A percentile compares a stretch with the other conserved stretches of the same genome.
Evolutionary conservation across 371 early-diverging fungal species (phyloP).

Genomic region (Lichtheimia ornata): DNA sequence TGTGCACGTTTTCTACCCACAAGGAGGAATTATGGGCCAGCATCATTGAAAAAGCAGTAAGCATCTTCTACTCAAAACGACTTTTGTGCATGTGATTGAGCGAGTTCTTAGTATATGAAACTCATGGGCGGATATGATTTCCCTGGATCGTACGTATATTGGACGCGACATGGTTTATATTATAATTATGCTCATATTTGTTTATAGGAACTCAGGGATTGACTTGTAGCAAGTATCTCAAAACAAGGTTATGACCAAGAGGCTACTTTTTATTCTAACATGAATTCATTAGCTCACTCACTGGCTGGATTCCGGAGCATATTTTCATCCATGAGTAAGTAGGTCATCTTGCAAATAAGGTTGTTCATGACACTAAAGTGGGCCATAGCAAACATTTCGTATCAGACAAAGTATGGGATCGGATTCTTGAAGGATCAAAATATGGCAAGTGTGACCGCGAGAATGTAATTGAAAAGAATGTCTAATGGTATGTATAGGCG

Average conservation of each 20-base stretch:
- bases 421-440: conserved; percentile 68
- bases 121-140: conserved; percentile 94
- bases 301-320: conserved; percentile 94
- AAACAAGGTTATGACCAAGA: too few species aligned
- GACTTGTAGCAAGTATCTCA: conserved; percentile 70
- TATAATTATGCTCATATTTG: conserved; percentile 2
- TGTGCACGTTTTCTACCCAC: conserved; percentile 84
- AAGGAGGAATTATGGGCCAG: conserved; percentile 85
- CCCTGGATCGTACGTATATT: conserved; percentile 80
- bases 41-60: conserved; percentile 86
- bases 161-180: background rate
- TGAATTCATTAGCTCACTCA: conserved; percentile 60
- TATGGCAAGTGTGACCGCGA: conserved; percentile 49
- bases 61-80: background rate
- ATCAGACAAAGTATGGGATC: conserved; percentile 72
- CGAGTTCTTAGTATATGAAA: conserved; percentile 73
- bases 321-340: conserved; percentile 78
- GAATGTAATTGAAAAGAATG: background rate
- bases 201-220: conserved; percentile 78
- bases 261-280: background rate
- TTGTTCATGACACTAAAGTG: too few species aligned
- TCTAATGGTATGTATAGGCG: conserved; percentile 33
- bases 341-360: too few species aligned
- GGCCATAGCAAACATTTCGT: conserved; percentile 52
- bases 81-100: background rate